Base-by-base conservation (phyloP, 2,329 filamentous ascomycete species). In the Calonectria hawksworthii region DNA sequence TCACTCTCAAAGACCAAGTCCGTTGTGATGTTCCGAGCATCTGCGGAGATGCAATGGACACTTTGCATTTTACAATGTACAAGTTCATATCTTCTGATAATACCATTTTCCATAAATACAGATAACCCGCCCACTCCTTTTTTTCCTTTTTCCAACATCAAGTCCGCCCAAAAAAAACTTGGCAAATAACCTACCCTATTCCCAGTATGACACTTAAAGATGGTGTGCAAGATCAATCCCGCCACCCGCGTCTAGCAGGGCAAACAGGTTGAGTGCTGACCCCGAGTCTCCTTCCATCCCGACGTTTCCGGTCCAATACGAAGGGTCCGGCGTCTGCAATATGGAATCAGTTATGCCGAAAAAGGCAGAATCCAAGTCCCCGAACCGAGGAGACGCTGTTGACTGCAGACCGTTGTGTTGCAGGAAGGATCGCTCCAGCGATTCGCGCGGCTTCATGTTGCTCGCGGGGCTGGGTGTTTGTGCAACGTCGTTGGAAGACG, bases 141-240 rank as follows among this genome's bases (percentile, higher is more conserved):
- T 41, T 41, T 63, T 38, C n/a, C 26, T 41, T 26, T 36, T 56
- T 34, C 11, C 21, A 28, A 63, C 30, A 32, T 21, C 4, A 44
- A 44, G 23, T n/a, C 34, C 34, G 9, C 14, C 34, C n/a, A 16
- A 11, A 47, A 63, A 41, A 38, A 41, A 61, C 14, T n/a, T 8
- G 56, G 56, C 23, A 63, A 34, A 26, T 21, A 63, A 41, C 32
- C 16, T 23, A 36, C 56, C 56, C 56, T 28, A 41, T 41, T 9
- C 56, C 34, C 36, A 30, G n/a, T 14, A 63, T 63, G 34, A 59
- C 56, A 13, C 32, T 70, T 41, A 86, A 26, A 86, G 76, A 73
- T 86, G 84, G 74, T 86, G 85, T 10, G 85, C 88, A 51, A 90
- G 81, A 78, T 90, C 89, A 69, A 91, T 90, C 10, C 89, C 89